These are phyloP conservation scores for Pholiota conissans DNA, from an alignment of 768 basidiomycete genomes.

Conservation along the genomic window DNA sequence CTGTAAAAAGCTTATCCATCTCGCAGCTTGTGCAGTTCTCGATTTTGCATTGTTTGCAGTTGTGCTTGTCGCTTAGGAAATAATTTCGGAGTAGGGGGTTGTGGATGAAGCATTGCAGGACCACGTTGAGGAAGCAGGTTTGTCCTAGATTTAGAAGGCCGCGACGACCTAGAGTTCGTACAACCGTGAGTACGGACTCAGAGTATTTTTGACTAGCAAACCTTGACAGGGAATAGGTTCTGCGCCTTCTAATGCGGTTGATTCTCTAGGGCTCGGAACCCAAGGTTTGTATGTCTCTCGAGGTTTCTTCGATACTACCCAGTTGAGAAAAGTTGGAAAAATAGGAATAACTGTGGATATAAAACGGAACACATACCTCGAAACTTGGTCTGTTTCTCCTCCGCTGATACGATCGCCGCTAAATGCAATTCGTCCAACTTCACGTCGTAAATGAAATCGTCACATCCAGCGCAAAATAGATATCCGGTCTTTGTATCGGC, in stretches of 20 bases:
- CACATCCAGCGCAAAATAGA: constrained; percentile 72
- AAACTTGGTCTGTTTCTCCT: constrained; percentile 63
- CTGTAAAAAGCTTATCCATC: constrained; percentile 84
- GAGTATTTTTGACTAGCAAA: constrained; percentile 22
- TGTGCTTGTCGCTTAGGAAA: constrained; percentile 91
- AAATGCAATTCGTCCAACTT: constrained; percentile 47
- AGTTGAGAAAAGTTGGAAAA: constrained; percentile 1
- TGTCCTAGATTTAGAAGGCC: constrained; percentile 88
- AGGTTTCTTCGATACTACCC: constrained; percentile 34
- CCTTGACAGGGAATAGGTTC: constrained; percentile 73
- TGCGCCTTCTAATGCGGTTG: constrained; percentile 46
- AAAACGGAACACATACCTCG: constrained; percentile 40
- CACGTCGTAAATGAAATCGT: constrained; percentile 71
- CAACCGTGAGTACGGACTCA: not conserved
- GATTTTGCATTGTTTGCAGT: constrained; percentile 63
- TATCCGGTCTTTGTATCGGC: constrained; percentile 74
- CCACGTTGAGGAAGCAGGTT: constrained; percentile 92
- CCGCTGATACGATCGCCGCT: constrained; percentile 45
- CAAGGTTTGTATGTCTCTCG: constrained; percentile 38
- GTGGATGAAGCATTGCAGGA: constrained; percentile 85
- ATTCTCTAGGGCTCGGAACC: constrained; percentile 38
- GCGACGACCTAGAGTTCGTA: constrained; percentile 56
- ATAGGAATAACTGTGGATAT: not conserved
- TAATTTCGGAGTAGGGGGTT: constrained; percentile 89
- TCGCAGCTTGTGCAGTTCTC: constrained; percentile 88